Evolutionary conservation across 2,329 filamentous ascomycete species (phyloP).

Genomic region (Mycocentrospora acerina): DNA sequence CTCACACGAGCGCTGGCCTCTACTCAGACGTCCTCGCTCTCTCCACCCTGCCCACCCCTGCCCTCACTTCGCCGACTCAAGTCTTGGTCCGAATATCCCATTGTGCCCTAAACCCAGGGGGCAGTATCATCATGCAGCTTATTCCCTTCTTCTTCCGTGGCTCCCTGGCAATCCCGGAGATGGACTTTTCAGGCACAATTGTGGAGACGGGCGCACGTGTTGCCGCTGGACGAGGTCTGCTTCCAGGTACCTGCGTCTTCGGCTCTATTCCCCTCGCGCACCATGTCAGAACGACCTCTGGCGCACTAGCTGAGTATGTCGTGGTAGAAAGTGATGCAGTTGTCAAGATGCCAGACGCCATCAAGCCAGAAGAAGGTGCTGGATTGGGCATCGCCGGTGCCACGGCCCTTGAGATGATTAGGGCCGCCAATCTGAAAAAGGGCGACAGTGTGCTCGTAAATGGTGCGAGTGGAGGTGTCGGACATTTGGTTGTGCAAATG

Average conservation of each 20-base stretch:
- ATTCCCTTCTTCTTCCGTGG: no score
- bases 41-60: no score
- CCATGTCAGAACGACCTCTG: constrained; percentile 37
- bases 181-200: no score
- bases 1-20: no score
- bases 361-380: constrained; percentile 38
- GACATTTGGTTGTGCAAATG: constrained; percentile 52
- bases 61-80: no score
- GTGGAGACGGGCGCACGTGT: no score
- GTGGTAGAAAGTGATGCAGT: constrained; percentile 39
- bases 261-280: constrained; percentile 43
- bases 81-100: no score
- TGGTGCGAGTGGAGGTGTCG: constrained; percentile 56
- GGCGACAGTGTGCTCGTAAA: constrained; percentile 51
- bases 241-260: constrained; percentile 41
- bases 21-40: no score
- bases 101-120: no score
- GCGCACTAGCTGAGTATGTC: constrained; percentile 47
- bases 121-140: no score
- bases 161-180: no score
- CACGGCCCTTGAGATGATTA: constrained; percentile 43
- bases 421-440: constrained; percentile 33
- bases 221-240: no score
- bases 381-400: constrained; percentile 45
- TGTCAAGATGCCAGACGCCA: constrained; percentile 30